These are phyloP conservation scores for Amaranthus hypochondriacus DNA, from an alignment of 148 eudicot species.

Conservation along the genomic window DNA sequence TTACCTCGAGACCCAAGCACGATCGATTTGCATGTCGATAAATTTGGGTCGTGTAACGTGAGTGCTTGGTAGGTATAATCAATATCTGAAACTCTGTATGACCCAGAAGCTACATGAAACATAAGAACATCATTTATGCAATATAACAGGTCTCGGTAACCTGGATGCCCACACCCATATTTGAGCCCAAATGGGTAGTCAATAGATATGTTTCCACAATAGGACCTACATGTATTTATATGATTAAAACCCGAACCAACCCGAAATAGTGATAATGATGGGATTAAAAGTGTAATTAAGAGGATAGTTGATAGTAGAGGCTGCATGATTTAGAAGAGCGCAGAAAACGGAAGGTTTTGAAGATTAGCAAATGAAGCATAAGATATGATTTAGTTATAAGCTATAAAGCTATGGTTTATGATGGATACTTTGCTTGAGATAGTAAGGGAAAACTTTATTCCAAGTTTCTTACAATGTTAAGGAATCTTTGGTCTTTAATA, in stretches of 20 bases:
- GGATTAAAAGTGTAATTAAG: constrained; percentile 5
- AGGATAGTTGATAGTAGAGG: constrained; percentile 7
- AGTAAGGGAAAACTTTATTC: constrained; percentile 26
- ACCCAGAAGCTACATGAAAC: constrained; percentile 87
- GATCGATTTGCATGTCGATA: constrained; percentile 70
- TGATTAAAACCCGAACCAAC: constrained; percentile 30
- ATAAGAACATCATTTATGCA: constrained; percentile 79
- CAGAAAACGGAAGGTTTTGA: background rate
- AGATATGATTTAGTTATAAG: background rate
- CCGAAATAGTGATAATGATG: constrained; percentile 15
- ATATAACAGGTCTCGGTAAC: constrained; percentile 66
- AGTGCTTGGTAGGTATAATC: constrained; percentile 78
- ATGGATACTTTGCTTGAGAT: constrained; percentile 30
- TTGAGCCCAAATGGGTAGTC: constrained; percentile 72
- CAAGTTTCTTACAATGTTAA: constrained; percentile 12
- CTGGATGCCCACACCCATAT: constrained; percentile 88
- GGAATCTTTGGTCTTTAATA: constrained; percentile 23
- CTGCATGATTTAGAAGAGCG: constrained; percentile 6
- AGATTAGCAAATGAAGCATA: background rate
- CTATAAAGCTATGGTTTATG: background rate
- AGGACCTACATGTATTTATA: constrained; percentile 52
- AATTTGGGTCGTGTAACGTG: constrained; percentile 75
- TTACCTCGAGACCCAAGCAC: constrained; percentile 64
- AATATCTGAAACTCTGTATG: constrained; percentile 73
- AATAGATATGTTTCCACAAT: constrained; percentile 68